phyloP scores from a whole-genome alignment of 1,284 basidiomycete species.

The Fomitopsis pinicola region DNA sequence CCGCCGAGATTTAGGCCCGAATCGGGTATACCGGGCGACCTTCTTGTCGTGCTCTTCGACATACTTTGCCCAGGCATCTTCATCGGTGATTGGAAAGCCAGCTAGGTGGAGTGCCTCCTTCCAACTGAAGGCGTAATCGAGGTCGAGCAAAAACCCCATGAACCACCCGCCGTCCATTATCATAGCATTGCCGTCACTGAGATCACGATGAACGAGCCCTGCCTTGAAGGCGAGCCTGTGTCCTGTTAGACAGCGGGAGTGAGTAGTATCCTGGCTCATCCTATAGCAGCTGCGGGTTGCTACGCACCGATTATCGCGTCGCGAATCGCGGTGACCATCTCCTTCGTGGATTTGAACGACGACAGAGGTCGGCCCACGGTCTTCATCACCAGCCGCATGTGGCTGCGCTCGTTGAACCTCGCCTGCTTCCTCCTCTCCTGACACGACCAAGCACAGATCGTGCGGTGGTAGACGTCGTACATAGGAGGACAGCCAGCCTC shows the following conservation, averaged over 20 bases:
- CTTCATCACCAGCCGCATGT: not conserved
- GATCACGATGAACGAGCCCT: not conserved
- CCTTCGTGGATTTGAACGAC: not conserved
- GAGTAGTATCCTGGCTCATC: not conserved
- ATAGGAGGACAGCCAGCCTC: not conserved
- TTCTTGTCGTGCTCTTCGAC: not conserved
- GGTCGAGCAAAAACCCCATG: not conserved
- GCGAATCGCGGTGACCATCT: not conserved
- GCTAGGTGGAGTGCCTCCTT: not conserved
- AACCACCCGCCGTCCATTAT: not conserved
- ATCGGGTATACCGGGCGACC: not conserved
- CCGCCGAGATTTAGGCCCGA: not conserved
- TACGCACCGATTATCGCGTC: not conserved
- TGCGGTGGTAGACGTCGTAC: not conserved
- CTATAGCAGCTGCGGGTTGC: too few species aligned
- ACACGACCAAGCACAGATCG: not conserved
- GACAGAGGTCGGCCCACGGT: not conserved
- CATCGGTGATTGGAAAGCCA: not conserved
- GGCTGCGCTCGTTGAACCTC: not conserved
- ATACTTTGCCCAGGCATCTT: not conserved
- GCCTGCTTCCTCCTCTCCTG: not conserved
- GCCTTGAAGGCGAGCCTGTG: not conserved
- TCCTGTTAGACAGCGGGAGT: not conserved
- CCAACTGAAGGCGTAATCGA: not conserved
- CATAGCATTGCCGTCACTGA: not conserved